Evolutionary conservation across 2,329 filamentous ascomycete species (phyloP).

Genomic region (Cladosporium sp.): DNA sequence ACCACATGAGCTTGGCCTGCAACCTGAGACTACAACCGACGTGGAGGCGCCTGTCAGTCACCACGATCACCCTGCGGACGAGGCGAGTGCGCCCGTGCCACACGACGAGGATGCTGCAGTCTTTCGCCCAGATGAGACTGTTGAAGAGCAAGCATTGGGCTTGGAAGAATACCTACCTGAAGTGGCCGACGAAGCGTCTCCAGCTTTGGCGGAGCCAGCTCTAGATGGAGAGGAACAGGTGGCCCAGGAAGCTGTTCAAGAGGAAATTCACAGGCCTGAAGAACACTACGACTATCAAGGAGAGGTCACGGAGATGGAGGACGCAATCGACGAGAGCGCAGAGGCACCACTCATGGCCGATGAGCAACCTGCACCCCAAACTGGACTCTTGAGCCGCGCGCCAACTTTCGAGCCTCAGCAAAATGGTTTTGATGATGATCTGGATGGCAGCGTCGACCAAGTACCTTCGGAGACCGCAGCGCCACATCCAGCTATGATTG

Average conservation of each 20-base stretch:
- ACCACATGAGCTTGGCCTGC: constrained; percentile 19
- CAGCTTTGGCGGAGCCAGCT: constrained; percentile 18
- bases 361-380: constrained; percentile 36
- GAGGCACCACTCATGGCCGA: constrained; percentile 44
- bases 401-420: constrained; percentile 18
- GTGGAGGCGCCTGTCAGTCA: constrained; percentile 20
- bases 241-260: neutral
- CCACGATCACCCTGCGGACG: constrained; percentile 12
- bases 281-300: constrained; percentile 51
- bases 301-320: constrained; percentile 46
- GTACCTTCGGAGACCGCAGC: constrained; percentile 6
- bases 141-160: constrained; percentile 27
- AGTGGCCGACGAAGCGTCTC: constrained; percentile 18
- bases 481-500: constrained; percentile 18
- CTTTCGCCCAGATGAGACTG: constrained; percentile 26
- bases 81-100: neutral
- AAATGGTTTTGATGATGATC: neutral
- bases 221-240: constrained; percentile 19
- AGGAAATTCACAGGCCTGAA: constrained; percentile 22
- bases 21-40: constrained; percentile 19
- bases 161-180: constrained; percentile 27
- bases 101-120: constrained; percentile 29
- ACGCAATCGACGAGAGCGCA: constrained; percentile 46
- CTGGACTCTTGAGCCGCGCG: constrained; percentile 20
- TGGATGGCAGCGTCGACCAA: neutral